Base-by-base conservation (phyloP, 1,284 basidiomycete species). In the Prillingera fragicola region DNA sequence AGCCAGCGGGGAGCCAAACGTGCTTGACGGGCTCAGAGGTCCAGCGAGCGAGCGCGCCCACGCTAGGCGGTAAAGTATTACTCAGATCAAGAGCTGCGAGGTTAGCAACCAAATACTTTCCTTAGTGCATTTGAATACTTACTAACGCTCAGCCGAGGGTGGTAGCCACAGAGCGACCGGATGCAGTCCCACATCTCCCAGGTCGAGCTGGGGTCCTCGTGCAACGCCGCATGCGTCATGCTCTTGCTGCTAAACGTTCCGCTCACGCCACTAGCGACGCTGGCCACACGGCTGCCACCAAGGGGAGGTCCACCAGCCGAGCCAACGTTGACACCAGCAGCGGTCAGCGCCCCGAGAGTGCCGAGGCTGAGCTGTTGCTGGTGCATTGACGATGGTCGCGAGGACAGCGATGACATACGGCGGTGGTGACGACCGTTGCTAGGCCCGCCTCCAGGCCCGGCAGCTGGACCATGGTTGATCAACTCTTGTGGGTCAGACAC, bases 101-200 rank as follows among this genome's bases (percentile, higher is more conserved):
- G 27, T 41, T 12, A 45, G 50, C 17, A 8, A 12, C 6, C n/a
- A 8, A 18, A 9, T 21, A 29, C 15, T 24, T 2, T 41, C 22
- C 22, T 21, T 27, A 10, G 21, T 15, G 19, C 33, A 4, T 3
- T 2, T 8, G 2, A 15, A 6, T 37, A 75, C 79, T 69, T 58
- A 92, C 89, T 84, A 38, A 94, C 69, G 2, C 83, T 83, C 37
- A 98, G 68, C 15, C 92, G 79, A 5, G 82, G 77, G 66, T 84
- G 84, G 69, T 92, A 94, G 40, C 82, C 83, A 69, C 94, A 97
- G 15, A 96, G 76, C 3, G 83, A 82, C 46, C 91, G 78, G 48
- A 98, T 87, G 35, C 83, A 79, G 69, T 97, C 92, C 95, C 95
- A 99, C 77, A 91, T 90, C 67, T 98, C 92, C 92, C 94, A 99